These are phyloP conservation scores for Oryza longistaminata DNA, from an alignment of 176 grass and related monocot genomes.

Conservation along the genomic window DNA sequence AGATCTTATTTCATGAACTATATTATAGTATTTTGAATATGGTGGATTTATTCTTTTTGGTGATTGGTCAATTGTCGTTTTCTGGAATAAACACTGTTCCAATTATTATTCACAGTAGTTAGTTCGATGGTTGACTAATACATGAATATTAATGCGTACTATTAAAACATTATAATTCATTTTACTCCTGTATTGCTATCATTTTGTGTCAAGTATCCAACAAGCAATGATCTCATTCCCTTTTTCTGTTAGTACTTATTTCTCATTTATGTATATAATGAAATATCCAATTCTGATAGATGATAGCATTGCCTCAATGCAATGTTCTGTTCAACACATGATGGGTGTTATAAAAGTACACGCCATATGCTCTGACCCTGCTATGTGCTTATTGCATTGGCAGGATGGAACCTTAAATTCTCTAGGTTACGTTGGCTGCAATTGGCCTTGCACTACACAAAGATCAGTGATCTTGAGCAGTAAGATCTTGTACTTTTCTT, in stretches of 20 bases:
- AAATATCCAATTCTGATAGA: conserved; percentile 1
- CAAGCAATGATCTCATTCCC: conserved; percentile 17
- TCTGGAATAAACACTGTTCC: conserved; percentile 19
- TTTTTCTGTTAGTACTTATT: conserved; percentile 26
- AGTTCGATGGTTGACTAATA: conserved; percentile 13
- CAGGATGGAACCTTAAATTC: conserved; percentile 91
- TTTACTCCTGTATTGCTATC: neutral
- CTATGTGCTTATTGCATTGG: conserved; percentile 47
- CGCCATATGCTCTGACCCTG: conserved; percentile 17
- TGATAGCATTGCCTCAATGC: neutral
- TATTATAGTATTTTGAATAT: neutral
- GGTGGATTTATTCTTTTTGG: neutral
- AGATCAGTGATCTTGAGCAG: conserved; percentile 76
- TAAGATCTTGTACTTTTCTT: conserved; percentile 56
- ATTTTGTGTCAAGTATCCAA: neutral
- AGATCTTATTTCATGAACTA: neutral
- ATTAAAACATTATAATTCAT: conserved; percentile 15
- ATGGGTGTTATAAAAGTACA: neutral
- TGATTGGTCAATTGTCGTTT: conserved; percentile 25
- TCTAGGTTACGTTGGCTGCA: conserved; percentile 86
- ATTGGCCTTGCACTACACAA: conserved; percentile 77
- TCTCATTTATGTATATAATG: conserved; percentile 11
- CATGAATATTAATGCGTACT: conserved; percentile 6
- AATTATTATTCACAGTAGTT: neutral
- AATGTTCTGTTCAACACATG: conserved; percentile 15